phyloP scores from a whole-genome alignment of 805 yeast species.

The Hanseniaspora nectarophila region DNA sequence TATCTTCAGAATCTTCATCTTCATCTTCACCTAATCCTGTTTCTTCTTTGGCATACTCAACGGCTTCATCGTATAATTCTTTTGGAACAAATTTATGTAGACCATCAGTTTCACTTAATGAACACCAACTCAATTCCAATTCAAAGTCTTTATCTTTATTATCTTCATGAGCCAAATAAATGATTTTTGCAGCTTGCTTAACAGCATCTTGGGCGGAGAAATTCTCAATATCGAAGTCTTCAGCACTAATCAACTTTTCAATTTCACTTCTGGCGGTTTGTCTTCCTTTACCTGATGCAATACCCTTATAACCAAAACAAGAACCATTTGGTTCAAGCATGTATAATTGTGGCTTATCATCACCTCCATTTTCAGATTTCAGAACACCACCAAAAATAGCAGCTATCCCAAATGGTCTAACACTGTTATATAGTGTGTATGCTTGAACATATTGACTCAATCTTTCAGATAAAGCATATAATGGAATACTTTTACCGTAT shows the following conservation, averaged over 20 bases:
- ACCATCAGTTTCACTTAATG: constrained; percentile 64
- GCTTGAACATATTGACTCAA: constrained; percentile 88
- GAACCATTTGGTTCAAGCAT: constrained; percentile 97
- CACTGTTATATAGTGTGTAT: constrained; percentile 89
- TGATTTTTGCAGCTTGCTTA: constrained; percentile 85
- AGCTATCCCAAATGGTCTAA: constrained; percentile 92
- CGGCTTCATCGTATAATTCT: constrained; percentile 70
- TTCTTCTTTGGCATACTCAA: constrained; percentile 69
- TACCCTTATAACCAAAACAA: constrained; percentile 94
- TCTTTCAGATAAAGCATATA: constrained; percentile 74
- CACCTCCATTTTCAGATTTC: constrained; percentile 28
- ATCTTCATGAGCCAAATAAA: constrained; percentile 91
- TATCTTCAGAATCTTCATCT: constrained; percentile 20
- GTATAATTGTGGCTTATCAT: constrained; percentile 73
- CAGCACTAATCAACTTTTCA: constrained; percentile 53
- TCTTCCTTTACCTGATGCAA: constrained; percentile 97
- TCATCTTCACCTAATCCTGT: constrained; percentile 23
- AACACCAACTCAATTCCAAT: constrained; percentile 84
- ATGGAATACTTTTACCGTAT: constrained; percentile 65
- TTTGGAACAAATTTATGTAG: constrained; percentile 69
- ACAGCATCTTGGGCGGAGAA: constrained; percentile 72
- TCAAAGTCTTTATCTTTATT: constrained; percentile 96
- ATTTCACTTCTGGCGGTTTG: constrained; percentile 95
- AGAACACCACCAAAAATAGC: constrained; percentile 92
- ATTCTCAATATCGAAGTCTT: constrained; percentile 32